A percentile compares a stretch with the other conserved stretches of the same genome.
Evolutionary conservation across 2,329 filamentous ascomycete species (phyloP).

Genomic region (Fusarium sterilihyphosum): DNA sequence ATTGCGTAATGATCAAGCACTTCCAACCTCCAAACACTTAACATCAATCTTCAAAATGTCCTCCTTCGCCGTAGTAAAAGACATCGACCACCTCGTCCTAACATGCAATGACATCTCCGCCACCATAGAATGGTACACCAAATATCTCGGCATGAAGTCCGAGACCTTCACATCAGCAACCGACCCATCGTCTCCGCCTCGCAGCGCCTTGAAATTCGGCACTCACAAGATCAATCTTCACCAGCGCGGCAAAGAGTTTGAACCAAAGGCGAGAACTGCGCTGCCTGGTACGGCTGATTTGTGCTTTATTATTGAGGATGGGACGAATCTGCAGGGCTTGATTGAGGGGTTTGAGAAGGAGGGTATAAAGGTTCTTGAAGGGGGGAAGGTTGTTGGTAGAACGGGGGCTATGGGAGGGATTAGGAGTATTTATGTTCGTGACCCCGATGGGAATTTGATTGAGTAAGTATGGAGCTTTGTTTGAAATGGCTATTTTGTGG

Average conservation of each 20-base stretch:
- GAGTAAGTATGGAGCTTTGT: slow-evolving; percentile 57
- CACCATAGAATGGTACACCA: slow-evolving; percentile 65
- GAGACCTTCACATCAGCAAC: slow-evolving; percentile 59
- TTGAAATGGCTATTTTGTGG: rapidly evolving
- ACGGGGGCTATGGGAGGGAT: slow-evolving; percentile 66
- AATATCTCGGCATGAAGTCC: slow-evolving; percentile 65
- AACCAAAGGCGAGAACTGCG: slow-evolving; percentile 65
- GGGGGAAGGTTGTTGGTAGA: slow-evolving; percentile 60
- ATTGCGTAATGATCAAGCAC: not conserved
- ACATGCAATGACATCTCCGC: slow-evolving; percentile 62
- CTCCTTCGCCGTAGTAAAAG: slow-evolving; percentile 48
- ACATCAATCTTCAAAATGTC: slow-evolving; percentile 15
- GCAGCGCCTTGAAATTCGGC: slow-evolving; percentile 67
- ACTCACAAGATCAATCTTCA: slow-evolving; percentile 71
- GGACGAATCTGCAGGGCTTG: slow-evolving; percentile 56
- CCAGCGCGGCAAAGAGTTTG: slow-evolving; percentile 65
- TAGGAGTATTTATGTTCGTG: slow-evolving; percentile 67
- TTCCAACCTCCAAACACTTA: not conserved
- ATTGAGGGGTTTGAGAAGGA: slow-evolving; percentile 52
- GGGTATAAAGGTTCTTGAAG: slow-evolving; percentile 61
- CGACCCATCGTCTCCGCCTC: slow-evolving; percentile 44
- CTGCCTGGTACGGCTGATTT: slow-evolving; percentile 67
- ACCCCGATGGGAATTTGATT: slow-evolving; percentile 70
- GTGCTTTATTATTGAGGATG: slow-evolving; percentile 66
- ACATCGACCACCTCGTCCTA: slow-evolving; percentile 69